Percentiles rank a stretch among this genome's conserved stretches.
Evolutionary conservation across 169 alveolate genomes (phyloP).

Genomic region (Miamiensis avidus): DNA sequence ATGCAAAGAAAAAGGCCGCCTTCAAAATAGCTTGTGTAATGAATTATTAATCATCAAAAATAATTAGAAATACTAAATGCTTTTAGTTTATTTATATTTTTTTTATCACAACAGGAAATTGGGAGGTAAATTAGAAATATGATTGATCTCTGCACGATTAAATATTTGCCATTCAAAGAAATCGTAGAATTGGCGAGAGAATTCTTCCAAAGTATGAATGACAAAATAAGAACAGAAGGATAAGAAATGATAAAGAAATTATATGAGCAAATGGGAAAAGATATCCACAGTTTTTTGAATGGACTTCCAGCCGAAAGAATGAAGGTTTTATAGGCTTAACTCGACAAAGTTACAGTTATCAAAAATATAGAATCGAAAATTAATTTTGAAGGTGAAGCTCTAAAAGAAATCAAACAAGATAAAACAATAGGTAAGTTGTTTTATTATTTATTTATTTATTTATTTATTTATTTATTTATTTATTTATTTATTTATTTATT

Average conservation of each 20-base stretch:
- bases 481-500: too few species aligned
- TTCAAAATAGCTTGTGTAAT: slow-evolving; percentile 31
- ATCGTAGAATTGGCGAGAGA: slow-evolving; percentile 35
- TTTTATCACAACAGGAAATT: too few species aligned
- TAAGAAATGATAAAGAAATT: slow-evolving; percentile 29
- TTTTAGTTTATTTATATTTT: too few species aligned
- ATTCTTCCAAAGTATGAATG: slow-evolving; percentile 26
- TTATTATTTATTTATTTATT: too few species aligned
- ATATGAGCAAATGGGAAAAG: slow-evolving; percentile 37
- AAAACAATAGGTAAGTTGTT: background rate
- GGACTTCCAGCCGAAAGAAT: slow-evolving; percentile 24
- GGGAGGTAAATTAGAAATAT: slow-evolving; percentile 8
- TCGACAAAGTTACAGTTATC: slow-evolving; percentile 21
- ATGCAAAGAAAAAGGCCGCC: slow-evolving; percentile 7
- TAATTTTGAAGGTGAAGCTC: slow-evolving; percentile 37
- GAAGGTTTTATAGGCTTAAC: slow-evolving; percentile 22
- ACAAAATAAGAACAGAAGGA: slow-evolving; percentile 21
- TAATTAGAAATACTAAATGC: too few species aligned
- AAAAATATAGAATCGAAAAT: slow-evolving; percentile 18
- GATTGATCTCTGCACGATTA: slow-evolving; percentile 25
- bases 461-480: too few species aligned
- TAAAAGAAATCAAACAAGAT: background rate
- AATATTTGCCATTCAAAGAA: slow-evolving; percentile 23
- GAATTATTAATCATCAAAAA: too few species aligned
- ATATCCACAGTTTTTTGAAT: background rate